Base-by-base conservation (phyloP, 1,284 basidiomycete genomes). In the Phellopilus nigrolimitatus region DNA sequence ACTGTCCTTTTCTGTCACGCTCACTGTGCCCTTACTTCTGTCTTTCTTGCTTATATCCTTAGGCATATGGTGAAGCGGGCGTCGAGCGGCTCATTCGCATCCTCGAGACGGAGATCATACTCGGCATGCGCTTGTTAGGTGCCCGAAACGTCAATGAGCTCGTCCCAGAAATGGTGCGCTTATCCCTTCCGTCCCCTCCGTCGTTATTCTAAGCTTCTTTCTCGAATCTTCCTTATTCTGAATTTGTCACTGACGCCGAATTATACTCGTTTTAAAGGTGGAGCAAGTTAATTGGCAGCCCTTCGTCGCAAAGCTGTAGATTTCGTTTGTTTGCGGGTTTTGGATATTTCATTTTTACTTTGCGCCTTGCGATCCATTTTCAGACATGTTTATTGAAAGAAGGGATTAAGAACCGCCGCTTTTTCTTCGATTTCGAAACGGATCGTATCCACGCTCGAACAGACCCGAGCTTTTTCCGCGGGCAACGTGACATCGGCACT, bases 1-100 rank as follows among this genome's bases (percentile, higher is more conserved):
- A 7, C 38, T 17, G 21, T 24, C 47, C 17, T 31, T 25, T 44
- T 17, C 8, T 52, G 55, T 31, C 47, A n/a, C 36, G 17, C 15
- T 10, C 41, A 10, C 24, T 54, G 28, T 38, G 25, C 50, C 34
- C 30, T 47, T 15, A 40, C 33, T 47, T n/a, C 33, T n/a, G n/a
- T n/a, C 40, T 42, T 34, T 56, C 15, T 62, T 25, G 6, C 15
- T 27, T 47, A 15, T 13, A 33, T 49, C 27, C 24, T 28, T 56
- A 88, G 78, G 90, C 90, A 3, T 95, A 91, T 53, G 93, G 91
- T 1, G 80, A 84, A 57, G 77, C 79, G 7, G 94, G 94, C 1
- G 91, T 93, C 10, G 73, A 82, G 33, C 88, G 88, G 62, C 75
- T 86, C 25, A 76, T 82, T 22, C 73, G 74, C 60, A 87, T 95